A percentile compares a stretch with the other conserved stretches of the same genome.
Evolutionary conservation across 495 filamentous ascomycete genomes (phyloP).

Genomic region (Neurospora intermedia): DNA sequence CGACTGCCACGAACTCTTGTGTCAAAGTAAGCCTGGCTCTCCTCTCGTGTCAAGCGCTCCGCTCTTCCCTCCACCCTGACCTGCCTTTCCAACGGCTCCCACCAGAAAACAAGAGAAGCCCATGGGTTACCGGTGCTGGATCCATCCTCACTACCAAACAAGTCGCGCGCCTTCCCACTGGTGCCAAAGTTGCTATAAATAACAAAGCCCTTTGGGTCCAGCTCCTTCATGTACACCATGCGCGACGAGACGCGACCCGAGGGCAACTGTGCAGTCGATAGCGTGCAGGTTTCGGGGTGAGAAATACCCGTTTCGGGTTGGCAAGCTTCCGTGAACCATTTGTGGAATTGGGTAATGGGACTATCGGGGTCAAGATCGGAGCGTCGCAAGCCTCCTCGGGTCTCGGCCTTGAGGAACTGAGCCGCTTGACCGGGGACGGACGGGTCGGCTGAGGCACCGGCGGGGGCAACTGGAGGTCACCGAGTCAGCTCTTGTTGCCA

Average conservation of each 20-base stretch:
- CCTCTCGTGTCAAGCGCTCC: conserved; percentile 54
- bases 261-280: conserved; percentile 80
- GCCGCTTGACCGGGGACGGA: conserved; percentile 40
- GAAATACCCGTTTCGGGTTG: conserved; percentile 39
- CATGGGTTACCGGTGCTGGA: conserved; percentile 44
- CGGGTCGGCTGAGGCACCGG: conserved; percentile 15
- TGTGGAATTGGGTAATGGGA: conserved; percentile 74
- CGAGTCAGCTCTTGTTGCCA: conserved; percentile 30
- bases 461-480: conserved; percentile 32
- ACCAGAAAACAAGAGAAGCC: conserved; percentile 69
- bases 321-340: conserved; percentile 70
- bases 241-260: conserved; percentile 75
- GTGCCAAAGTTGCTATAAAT: conserved; percentile 90
- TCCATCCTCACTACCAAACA: conserved; percentile 27
- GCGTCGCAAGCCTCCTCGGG: conserved; percentile 36
- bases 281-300: conserved; percentile 64
- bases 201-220: conserved; percentile 71
- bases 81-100: conserved; percentile 66
- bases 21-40: conserved; percentile 82
- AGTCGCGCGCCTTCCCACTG: conserved; percentile 54
- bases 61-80: conserved; percentile 71
- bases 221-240: conserved; percentile 84
- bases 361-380: conserved; percentile 39
- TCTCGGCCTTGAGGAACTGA: conserved; percentile 45
- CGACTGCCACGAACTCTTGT: conserved; percentile 68